phyloP scores from a whole-genome alignment of 805 yeast species.

The Wickerhamiella kazuoi region DNA sequence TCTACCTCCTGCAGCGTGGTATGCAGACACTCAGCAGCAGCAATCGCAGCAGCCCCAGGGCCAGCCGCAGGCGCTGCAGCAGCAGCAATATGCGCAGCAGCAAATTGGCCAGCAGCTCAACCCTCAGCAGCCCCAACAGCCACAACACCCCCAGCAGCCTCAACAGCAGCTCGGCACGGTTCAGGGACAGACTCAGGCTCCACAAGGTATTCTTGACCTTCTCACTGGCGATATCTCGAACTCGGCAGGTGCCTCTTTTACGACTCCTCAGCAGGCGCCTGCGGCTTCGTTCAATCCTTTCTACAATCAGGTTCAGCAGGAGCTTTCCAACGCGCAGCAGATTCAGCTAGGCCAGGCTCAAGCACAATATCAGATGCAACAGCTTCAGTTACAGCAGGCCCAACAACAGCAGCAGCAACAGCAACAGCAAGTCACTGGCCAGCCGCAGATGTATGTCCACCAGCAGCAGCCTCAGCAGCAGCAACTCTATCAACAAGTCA shows the following conservation, averaged over 20 bases:
- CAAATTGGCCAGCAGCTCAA: conserved; percentile 15
- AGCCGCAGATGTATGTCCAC: background rate
- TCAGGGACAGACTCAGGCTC: background rate
- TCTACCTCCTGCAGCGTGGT: conserved; percentile 12
- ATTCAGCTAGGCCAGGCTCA: background rate
- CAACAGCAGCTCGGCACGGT: background rate
- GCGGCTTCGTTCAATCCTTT: background rate
- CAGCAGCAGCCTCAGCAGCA: background rate
- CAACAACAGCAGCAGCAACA: background rate
- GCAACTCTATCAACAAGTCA: too few species aligned
- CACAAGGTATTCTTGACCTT: conserved; percentile 1
- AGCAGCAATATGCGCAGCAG: conserved; percentile 11
- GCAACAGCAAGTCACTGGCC: background rate
- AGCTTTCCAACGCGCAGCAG: background rate
- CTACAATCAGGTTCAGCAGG: conserved; percentile 1
- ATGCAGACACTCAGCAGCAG: conserved; percentile 4
- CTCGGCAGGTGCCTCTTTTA: background rate
- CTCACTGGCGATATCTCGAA: conserved; percentile 1
- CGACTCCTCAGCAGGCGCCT: background rate
- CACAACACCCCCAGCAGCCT: conserved; percentile 13
- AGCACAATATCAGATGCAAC: conserved; percentile 1
- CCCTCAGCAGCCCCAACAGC: conserved; percentile 14
- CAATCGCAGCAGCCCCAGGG: conserved; percentile 13
- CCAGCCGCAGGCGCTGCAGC: conserved; percentile 17
- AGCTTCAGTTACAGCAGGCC: background rate